Evolutionary conservation across 257 asterid species (phyloP), one percentile per base, ranked within the genome.

Genomic region (Primulina tabacum): DNA sequence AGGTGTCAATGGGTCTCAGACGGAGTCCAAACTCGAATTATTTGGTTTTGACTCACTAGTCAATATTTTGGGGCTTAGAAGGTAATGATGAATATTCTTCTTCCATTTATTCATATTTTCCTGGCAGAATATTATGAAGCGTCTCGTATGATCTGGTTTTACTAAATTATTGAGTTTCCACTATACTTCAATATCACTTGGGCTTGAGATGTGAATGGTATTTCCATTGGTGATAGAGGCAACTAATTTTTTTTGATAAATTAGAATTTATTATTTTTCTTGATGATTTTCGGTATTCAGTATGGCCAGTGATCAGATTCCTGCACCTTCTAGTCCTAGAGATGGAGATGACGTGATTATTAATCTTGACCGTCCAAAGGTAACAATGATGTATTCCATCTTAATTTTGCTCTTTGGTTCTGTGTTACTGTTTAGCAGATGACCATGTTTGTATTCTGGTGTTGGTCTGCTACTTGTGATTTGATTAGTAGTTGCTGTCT

Each of bases 41-140:
- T 93, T 93, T 86, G 97, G 97, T 70, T 89, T 92, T 78, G 98
- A 93, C 75, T 93, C 99, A 37, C 97, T 93, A 14, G 99, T 93
- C 64, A 91, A 90, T 77, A 93, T 90, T 70, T 82, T 91, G 79
- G 99, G 99, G 77, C 99, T 93, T 72, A 93, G 89, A 83, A 90
- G 96, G 99, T 93, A 84, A 60, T 80, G 34, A 29, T 55, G 7
- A 38, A 12, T 38, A 58, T 33, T 32, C 14, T 63, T 32, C 17
- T 71, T 64, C 32, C 43, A 24, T 35, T 18, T 28, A 12, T 71
- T 70, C 24, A 55, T 57, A 60, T 18, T 59, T 38, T 55, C 43
- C 53, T 65, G 18, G 43, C 29, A 20, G 26, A 43, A 62, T 59
- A 62, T 52, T 63, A 28, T 24, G 52, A 24, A 24, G 26, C 26